Conservation (phyloP, 163 green algal species). For the Scenedesmus sp. region DNA sequence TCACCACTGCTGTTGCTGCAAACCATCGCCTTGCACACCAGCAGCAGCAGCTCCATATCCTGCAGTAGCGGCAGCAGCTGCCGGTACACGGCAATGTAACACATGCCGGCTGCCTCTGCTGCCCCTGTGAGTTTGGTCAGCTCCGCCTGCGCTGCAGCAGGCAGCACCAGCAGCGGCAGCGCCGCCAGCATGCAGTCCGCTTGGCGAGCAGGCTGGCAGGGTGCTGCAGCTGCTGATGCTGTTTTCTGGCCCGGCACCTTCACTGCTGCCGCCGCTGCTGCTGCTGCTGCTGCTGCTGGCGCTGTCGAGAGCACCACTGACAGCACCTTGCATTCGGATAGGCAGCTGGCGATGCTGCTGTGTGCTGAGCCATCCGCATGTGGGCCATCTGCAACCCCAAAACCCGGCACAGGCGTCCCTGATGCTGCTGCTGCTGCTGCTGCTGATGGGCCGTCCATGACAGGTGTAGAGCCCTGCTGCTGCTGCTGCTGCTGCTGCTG, state of each 20-base stretch:
- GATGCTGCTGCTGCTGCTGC: neutral
- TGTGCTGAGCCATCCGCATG: no score
- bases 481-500: neutral
- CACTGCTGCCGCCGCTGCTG: neutral
- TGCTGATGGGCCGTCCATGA: neutral
- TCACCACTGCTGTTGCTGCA: neutral
- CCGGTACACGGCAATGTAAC: neutral
- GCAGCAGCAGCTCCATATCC: neutral
- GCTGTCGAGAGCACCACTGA: neutral
- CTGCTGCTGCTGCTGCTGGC: neutral
- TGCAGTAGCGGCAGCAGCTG: slow-evolving; percentile 4
- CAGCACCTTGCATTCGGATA: neutral
- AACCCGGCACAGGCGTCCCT: neutral
- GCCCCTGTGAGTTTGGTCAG: slow-evolving; percentile 27
- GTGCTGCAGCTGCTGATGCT: no score
- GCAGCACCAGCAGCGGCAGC: slow-evolving; percentile 12
- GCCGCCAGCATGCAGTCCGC: slow-evolving; percentile 51
- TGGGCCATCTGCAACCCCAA: neutral
- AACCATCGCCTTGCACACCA: neutral
- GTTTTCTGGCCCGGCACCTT: neutral
- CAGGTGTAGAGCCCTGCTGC: neutral
- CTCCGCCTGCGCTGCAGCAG: slow-evolving; percentile 54
- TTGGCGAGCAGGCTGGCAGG: neutral
- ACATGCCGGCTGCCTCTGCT: neutral
- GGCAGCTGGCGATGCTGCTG: neutral